Base-by-base conservation (phyloP, 179 eudicot genomes). In the Monotropa hypopitys region DNA sequence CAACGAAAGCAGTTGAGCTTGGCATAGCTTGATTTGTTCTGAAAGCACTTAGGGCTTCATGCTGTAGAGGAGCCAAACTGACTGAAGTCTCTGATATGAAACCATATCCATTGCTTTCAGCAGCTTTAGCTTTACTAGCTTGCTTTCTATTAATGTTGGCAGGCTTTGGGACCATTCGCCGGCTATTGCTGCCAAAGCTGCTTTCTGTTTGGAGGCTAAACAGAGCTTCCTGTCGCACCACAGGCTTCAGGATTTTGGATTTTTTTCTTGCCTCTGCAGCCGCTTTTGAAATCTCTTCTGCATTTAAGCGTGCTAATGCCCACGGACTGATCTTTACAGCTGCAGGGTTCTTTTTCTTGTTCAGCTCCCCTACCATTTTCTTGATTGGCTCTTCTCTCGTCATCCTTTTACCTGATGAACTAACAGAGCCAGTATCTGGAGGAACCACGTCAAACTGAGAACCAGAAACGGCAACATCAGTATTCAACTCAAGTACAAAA, bases 191-290 rank as follows among this genome's bases (percentile, higher is more conserved):
- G 30, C 96, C 89, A 70, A 86, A 82, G 81, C 91, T 87, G 84
- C 77, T 80, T 70, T 87, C 89, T 65, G 87, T 83, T 81, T 89
- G 89, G 3, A 81, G 81, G 50, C 81, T 79, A 16, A 74, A 75
- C 7, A 85, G 80, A 71, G 78, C 83, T 28, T 87, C 86, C n/a
- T 76, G 85, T 78, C 87, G 88, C 42, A 71, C 74, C 32, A 95
- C 87, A 5, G 99, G 99, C 73, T 89, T 87, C 43, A 95, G 76
- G 50, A 95, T 95, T 84, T 90, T 95, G 45, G 99, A 95, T 80
- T 88, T 95, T 78, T 89, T 95, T 77, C 97, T 89, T 40, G 99
- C 99, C 82, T 95, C 98, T 1, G 94, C 93, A 67, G 99, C 98
- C 51, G 87, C 97, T 84, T 87, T 93, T 6, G 99, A 91, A 28